A percentile compares a stretch with the other conserved stretches of the same genome.
phyloP scores from a whole-genome alignment of 2,329 filamentous ascomycete genomes.

The Alternaria hordeiaustralica region DNA sequence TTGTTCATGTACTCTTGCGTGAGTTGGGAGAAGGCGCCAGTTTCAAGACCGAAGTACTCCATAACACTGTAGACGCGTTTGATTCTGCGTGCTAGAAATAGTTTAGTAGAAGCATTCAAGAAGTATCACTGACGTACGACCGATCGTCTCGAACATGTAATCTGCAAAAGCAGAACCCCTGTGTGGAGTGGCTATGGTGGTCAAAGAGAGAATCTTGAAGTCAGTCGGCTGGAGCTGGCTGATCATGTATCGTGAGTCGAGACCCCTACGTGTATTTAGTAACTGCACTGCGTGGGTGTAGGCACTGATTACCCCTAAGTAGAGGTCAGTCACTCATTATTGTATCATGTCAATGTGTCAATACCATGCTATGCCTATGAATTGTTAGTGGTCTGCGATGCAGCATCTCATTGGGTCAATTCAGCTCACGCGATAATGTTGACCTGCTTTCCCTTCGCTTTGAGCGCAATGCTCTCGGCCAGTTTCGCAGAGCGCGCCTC shows the following conservation, averaged over 20 bases:
- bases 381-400: conserved; percentile 17
- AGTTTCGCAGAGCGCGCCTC: conserved; percentile 63
- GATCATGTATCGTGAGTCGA: conserved; percentile 70
- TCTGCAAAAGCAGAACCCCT: conserved; percentile 68
- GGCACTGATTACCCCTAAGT: conserved; percentile 44
- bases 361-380: conserved; percentile 62
- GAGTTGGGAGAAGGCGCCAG: conserved; percentile 67
- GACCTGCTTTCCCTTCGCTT: conserved; percentile 63
- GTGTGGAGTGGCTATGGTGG: conserved; percentile 68
- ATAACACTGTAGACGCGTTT: conserved; percentile 63
- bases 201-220: conserved; percentile 77
- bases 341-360: background rate
- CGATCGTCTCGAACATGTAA: conserved; percentile 65
- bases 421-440: conserved; percentile 68
- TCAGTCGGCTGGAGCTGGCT: conserved; percentile 63
- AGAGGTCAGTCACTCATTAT: conserved; percentile 23
- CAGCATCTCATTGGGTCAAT: background rate
- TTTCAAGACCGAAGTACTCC: conserved; percentile 62
- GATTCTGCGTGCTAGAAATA: conserved; percentile 51
- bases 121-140: conserved; percentile 53
- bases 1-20: conserved; percentile 64
- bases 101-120: conserved; percentile 16
- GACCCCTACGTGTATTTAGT: conserved; percentile 55
- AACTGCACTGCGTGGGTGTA: background rate
- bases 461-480: conserved; percentile 59